phyloP scores from a whole-genome alignment of 495 filamentous ascomycete genomes.

The Talaromyces wortmannii region DNA sequence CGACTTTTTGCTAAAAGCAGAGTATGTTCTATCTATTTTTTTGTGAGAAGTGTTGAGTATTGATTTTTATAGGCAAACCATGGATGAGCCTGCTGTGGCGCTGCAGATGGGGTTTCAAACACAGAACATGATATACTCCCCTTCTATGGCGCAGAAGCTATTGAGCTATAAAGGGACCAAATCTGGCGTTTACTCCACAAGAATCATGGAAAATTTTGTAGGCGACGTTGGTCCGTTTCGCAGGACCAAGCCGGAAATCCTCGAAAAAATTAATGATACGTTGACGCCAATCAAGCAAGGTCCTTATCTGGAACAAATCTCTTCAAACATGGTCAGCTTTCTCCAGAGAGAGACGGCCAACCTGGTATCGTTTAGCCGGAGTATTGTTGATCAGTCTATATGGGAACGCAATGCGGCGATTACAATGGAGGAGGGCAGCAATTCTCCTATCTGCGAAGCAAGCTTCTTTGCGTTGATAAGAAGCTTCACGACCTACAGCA shows the following conservation, averaged over 20 bases:
- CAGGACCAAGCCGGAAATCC: conserved; percentile 22
- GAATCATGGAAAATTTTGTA: conserved; percentile 44
- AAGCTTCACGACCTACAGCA: conserved; percentile 45
- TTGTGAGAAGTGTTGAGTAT: conserved; percentile 5
- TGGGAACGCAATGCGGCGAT: conserved; percentile 51
- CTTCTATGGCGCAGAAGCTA: conserved; percentile 38
- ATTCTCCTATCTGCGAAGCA: conserved; percentile 34
- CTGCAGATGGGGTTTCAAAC: conserved; percentile 42
- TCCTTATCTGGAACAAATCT: conserved; percentile 30
- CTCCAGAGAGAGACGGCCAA: conserved; percentile 35
- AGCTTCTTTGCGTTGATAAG: conserved; percentile 47
- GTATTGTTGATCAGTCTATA: conserved; percentile 49
- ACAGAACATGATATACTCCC: conserved; percentile 44
- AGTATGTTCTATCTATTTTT: conserved; percentile 23
- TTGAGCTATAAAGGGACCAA: conserved; percentile 28
- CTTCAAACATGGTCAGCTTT: conserved; percentile 19
- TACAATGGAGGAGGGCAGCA: conserved; percentile 18
- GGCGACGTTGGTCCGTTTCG: conserved; percentile 27
- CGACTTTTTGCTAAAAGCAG: conserved; percentile 27
- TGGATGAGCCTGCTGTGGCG: conserved; percentile 43
- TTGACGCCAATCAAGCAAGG: conserved; percentile 35
- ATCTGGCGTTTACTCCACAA: conserved; percentile 24
- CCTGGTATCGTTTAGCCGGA: conserved; percentile 51
- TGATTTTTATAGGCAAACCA: conserved; percentile 18
- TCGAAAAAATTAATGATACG: conserved; percentile 28